Evolutionary conservation across 331 rosid genomes (phyloP).

Genomic region (Pyrus hybrid): DNA sequence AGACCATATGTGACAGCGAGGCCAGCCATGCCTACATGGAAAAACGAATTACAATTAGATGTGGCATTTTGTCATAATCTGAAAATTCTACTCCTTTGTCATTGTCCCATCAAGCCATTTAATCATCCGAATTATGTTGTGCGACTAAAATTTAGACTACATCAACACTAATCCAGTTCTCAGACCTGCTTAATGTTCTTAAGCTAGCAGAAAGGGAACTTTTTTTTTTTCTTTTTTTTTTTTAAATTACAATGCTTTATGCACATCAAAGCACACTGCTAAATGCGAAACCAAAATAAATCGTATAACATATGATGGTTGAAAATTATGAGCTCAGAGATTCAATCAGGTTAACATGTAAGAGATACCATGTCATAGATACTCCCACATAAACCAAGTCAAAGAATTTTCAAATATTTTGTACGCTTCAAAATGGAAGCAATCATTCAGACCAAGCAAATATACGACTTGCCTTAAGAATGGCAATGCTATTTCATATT

Average conservation of each 20-base stretch:
- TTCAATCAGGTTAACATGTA: neutral
- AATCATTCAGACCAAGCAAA: neutral
- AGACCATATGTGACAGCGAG: conserved; percentile 94
- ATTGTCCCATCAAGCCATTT: conserved; percentile 5
- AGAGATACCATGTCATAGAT: neutral
- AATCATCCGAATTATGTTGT: neutral
- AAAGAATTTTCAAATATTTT: neutral
- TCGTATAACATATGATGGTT: neutral
- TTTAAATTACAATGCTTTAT: neutral
- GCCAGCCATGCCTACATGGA: conserved; percentile 86
- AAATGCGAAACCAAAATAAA: neutral
- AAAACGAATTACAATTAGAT: conserved; percentile 19
- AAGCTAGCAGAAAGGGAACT: neutral
- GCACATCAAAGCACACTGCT: conserved; percentile 1
- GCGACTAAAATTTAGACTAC: neutral
- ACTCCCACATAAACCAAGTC: neutral
- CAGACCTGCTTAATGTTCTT: neutral
- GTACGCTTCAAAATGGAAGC: neutral
- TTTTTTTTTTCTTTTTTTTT: too few relatives aligned
- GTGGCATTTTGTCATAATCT: neutral
- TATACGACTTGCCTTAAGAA: neutral
- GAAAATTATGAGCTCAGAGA: neutral
- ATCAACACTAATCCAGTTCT: neutral
- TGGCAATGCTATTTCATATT: neutral
- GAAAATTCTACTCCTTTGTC: neutral